phyloP scores from a whole-genome alignment of 179 eudicot genomes.

The Silene coronaria region DNA sequence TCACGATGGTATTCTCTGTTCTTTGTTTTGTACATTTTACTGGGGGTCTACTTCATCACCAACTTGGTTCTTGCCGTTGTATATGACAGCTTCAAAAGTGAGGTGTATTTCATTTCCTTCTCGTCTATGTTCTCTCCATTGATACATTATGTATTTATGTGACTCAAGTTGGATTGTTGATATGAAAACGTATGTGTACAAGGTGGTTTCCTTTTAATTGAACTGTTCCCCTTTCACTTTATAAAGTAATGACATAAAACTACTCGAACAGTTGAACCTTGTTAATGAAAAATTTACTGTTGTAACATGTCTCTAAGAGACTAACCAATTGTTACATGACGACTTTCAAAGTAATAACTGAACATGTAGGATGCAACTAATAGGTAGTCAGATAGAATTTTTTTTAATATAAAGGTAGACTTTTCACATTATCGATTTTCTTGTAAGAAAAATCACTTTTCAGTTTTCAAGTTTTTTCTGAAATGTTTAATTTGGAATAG shows the following conservation, averaged over 20 bases:
- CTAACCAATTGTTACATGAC: too few relatives aligned
- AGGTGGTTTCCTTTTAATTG: not conserved
- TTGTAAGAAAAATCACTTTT: not conserved
- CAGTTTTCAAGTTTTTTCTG: too few relatives aligned
- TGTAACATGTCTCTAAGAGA: too few relatives aligned
- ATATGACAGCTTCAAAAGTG: conserved; percentile 83
- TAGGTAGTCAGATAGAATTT: too few relatives aligned
- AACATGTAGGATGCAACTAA: too few relatives aligned
- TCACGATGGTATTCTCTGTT: conserved; percentile 90
- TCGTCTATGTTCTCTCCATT: not conserved
- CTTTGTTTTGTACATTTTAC: conserved; percentile 68
- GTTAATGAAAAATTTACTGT: too few relatives aligned
- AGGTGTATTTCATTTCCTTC: conserved; percentile 37
- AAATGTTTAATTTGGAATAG: not conserved
- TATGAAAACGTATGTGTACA: not conserved
- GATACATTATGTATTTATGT: not conserved
- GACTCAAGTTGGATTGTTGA: not conserved
- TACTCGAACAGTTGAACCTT: too few relatives aligned
- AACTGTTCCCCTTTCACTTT: too few relatives aligned
- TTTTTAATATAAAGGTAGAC: not conserved
- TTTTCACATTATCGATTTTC: not conserved
- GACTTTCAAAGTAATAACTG: too few relatives aligned
- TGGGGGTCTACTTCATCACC: conserved; percentile 95
- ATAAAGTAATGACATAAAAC: too few relatives aligned
- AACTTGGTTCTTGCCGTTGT: conserved; percentile 97